A percentile compares a stretch with the other conserved stretches of the same genome.
These are phyloP conservation scores for Sporisorium graminicola DNA, from an alignment of 1,284 basidiomycete species.

Conservation along the genomic window DNA sequence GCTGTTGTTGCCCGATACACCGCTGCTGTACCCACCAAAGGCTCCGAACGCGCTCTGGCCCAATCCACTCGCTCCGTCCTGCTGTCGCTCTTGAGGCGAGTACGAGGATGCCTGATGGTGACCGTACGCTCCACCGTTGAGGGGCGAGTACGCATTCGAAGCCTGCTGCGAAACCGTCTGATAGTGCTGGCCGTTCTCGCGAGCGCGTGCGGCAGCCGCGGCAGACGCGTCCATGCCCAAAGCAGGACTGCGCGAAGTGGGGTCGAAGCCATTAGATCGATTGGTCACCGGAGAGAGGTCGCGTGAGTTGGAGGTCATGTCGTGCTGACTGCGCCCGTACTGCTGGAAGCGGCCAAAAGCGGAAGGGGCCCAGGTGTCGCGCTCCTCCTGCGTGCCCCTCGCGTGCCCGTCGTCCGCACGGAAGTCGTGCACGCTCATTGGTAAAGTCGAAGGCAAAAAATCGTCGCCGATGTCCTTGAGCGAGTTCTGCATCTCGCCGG, in stretches of 20 bases:
- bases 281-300: constrained; percentile 39
- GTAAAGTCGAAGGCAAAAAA: constrained; percentile 54
- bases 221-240: constrained; percentile 35
- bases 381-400: constrained; percentile 14
- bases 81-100: constrained; percentile 48
- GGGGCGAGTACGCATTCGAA: constrained; percentile 29
- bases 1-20: constrained; percentile 12
- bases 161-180: constrained; percentile 32
- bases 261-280: constrained; percentile 43
- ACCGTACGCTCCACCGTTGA: constrained; percentile 34
- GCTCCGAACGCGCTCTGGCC: constrained; percentile 34
- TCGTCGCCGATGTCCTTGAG: constrained; percentile 61
- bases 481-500: constrained; percentile 57
- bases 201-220: constrained; percentile 27
- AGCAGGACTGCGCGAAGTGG: constrained; percentile 45
- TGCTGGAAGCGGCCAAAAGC: constrained; percentile 40
- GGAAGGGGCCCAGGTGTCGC: constrained; percentile 29
- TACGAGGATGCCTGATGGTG: constrained; percentile 21
- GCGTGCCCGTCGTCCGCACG: constrained; percentile 30
- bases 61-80: constrained; percentile 24
- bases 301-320: constrained; percentile 22
- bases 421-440: constrained; percentile 59
- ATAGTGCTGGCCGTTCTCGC: constrained; percentile 36
- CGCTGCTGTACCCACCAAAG: constrained; percentile 39
- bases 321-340: constrained; percentile 26